Conservation (phyloP, 305 asterid genomes). For the Stenogyne calaminthoides region DNA sequence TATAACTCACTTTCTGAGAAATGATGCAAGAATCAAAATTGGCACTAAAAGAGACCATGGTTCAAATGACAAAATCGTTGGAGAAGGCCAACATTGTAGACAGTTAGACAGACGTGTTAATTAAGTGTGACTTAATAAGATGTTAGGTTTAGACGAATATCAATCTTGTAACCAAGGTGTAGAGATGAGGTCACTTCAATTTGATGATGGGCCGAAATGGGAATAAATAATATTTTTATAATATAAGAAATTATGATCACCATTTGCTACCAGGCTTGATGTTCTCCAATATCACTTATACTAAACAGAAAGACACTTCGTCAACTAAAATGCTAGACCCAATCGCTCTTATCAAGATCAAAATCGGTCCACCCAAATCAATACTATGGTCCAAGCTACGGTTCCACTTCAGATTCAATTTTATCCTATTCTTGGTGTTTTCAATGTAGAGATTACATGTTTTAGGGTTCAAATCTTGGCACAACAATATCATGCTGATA, state of each 20-base stretch:
- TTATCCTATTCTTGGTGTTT: not conserved
- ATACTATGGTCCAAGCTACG: not conserved
- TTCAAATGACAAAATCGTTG: not conserved
- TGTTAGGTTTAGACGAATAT: not conserved
- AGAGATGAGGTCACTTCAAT: not conserved
- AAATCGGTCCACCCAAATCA: not conserved
- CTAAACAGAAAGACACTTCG: not conserved
- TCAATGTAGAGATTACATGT: not conserved
- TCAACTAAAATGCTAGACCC: not conserved
- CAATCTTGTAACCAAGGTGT: not conserved
- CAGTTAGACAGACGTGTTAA: not conserved
- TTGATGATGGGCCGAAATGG: not conserved
- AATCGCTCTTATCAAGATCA: not conserved
- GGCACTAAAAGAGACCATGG: conserved; percentile 7
- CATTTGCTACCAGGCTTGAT: not conserved
- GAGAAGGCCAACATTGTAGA: not conserved
- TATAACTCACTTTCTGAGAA: not conserved
- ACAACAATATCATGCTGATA: not conserved
- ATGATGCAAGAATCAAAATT: not conserved
- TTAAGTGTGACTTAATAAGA: not conserved
- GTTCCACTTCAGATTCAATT: not conserved
- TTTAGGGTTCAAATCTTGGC: not conserved
- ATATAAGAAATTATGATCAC: not conserved
- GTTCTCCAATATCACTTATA: not conserved
- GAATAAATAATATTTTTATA: not conserved